Base-by-base conservation (phyloP, 805 yeast genomes). In the Myxozyma neotropica region DNA sequence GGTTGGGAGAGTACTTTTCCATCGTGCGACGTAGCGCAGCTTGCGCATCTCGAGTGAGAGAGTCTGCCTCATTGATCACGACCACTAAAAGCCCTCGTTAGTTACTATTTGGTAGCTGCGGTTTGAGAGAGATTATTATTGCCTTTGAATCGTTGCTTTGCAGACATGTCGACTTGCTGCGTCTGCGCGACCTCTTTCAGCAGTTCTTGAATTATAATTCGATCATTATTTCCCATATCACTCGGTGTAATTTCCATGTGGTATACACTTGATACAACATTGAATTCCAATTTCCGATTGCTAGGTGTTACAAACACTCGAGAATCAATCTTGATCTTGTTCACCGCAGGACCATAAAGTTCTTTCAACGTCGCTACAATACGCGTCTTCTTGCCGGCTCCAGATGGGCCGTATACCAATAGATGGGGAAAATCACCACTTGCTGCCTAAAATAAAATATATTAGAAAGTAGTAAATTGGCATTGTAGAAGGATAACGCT, bases 301-400 rank as follows among this genome's bases (percentile, higher is more conserved):
- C 84, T 86, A 2, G 83, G 73, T 0, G 96, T 87, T 35, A 83
- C 84, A 70, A 93, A 89, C 1, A 88, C 84, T 67, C 96, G 87
- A 38, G 92, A 88, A 71, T 94, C 98, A 54, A 94, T 92, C 73
- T 91, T 93, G 77, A 88, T 78, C 55, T 85, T 88, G 64, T 88
- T 92, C 19, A 89, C 89, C 55, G 87, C 87, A 1, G 87, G 73
- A 0, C 98, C 98, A 69, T 86, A 94, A 36, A 94, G 79, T 66
- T 89, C 89, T 57, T 83, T 80, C 54, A 94, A 75, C 1, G 95
- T 80, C 5, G 95, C 84, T 73, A 90, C 80, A 6, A 91, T 88
- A 65, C 99, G 82, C 8, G 99, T 94, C 77, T 94, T 95, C 72
- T 94, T 94, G 59, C 99, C 99, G 15, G 96, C 89, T 3, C 99